Percentiles rank a stretch among this genome's conserved stretches.
These are phyloP conservation scores for Orbilia brochopaga DNA, from an alignment of 2,329 filamentous ascomycete species.

Conservation along the genomic window DNA sequence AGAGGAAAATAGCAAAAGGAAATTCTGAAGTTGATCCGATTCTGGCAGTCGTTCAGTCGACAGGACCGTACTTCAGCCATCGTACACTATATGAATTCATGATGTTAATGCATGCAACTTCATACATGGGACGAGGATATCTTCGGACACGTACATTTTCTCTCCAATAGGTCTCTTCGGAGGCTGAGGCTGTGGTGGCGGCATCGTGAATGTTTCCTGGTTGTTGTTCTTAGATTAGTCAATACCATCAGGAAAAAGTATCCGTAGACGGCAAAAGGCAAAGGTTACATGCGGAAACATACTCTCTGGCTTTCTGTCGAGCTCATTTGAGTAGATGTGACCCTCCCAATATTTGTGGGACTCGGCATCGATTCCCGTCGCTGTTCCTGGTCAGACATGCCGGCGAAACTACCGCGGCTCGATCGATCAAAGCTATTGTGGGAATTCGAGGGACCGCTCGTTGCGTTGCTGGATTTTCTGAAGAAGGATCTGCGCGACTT, in stretches of 20 bases:
- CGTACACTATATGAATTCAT: constrained; percentile 20
- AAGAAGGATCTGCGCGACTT: constrained; percentile 45
- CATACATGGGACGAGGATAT: neutral
- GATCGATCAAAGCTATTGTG: constrained; percentile 39
- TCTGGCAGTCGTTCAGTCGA: constrained; percentile 20
- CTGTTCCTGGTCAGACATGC: constrained; percentile 39
- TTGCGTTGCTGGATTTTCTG: constrained; percentile 17
- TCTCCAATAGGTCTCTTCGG: constrained; percentile 40
- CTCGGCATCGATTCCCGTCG: constrained; percentile 32
- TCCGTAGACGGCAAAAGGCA: neutral
- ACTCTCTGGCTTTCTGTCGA: constrained; percentile 41
- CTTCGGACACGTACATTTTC: constrained; percentile 33
- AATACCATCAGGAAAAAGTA: neutral
- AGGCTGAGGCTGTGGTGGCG: constrained; percentile 28
- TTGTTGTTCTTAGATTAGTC: constrained; percentile 8
- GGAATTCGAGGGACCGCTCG: constrained; percentile 24
- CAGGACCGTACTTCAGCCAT: constrained; percentile 45
- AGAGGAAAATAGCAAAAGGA: constrained; percentile 13
- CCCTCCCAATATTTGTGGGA: constrained; percentile 42
- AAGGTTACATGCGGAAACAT: too few species aligned
- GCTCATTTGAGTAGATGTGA: constrained; percentile 40
- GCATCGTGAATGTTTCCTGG: constrained; percentile 43
- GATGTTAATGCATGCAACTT: neutral
- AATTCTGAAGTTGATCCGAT: constrained; percentile 1
- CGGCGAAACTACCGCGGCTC: constrained; percentile 35